A percentile compares a stretch with the other conserved stretches of the same genome.
phyloP scores from a whole-genome alignment of 2,329 filamentous ascomycete species.

The Raffaelea ambrosiae region DNA sequence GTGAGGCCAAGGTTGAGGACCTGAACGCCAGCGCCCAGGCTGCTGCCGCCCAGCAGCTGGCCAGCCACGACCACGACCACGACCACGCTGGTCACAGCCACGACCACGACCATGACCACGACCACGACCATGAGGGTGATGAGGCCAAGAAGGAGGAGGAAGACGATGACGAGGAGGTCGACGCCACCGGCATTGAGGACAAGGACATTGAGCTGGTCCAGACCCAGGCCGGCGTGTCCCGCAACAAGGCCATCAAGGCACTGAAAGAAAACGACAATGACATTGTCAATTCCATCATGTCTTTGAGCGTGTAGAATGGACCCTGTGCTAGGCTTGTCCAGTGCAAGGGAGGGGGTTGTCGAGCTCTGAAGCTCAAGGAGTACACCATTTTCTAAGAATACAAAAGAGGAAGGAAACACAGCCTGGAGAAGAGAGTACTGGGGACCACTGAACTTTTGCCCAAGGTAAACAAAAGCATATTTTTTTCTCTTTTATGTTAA shows the following conservation, averaged over 20 bases:
- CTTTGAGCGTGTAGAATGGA: slow-evolving; percentile 76
- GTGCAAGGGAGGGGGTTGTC: not conserved
- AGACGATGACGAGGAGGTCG: slow-evolving; percentile 91
- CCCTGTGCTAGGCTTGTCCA: too few relatives aligned
- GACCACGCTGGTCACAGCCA: slow-evolving; percentile 67
- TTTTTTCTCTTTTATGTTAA: too few relatives aligned
- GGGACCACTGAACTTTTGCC: too few relatives aligned
- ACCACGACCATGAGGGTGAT: slow-evolving; percentile 43
- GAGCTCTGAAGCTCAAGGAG: too few relatives aligned
- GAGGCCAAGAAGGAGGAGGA: slow-evolving; percentile 70
- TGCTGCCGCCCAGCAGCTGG: slow-evolving; percentile 90
- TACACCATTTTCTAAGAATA: too few relatives aligned
- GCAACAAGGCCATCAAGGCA: slow-evolving; percentile 98
- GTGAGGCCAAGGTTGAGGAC: slow-evolving; percentile 99
- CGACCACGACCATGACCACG: slow-evolving; percentile 50
- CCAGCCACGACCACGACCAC: slow-evolving; percentile 58
- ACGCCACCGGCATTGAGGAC: slow-evolving; percentile 87
- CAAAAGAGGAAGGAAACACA: too few relatives aligned
- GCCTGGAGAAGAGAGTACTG: too few relatives aligned
- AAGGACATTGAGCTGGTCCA: slow-evolving; percentile 99
- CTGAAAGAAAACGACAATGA: slow-evolving; percentile 99
- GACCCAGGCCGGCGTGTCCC: slow-evolving; percentile 91
- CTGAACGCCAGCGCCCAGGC: slow-evolving; percentile 97
- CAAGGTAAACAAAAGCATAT: too few relatives aligned
- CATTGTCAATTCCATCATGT: slow-evolving; percentile 99